Base-by-base conservation (phyloP, 768 basidiomycete species). In the Lentinus tigrinus region DNA sequence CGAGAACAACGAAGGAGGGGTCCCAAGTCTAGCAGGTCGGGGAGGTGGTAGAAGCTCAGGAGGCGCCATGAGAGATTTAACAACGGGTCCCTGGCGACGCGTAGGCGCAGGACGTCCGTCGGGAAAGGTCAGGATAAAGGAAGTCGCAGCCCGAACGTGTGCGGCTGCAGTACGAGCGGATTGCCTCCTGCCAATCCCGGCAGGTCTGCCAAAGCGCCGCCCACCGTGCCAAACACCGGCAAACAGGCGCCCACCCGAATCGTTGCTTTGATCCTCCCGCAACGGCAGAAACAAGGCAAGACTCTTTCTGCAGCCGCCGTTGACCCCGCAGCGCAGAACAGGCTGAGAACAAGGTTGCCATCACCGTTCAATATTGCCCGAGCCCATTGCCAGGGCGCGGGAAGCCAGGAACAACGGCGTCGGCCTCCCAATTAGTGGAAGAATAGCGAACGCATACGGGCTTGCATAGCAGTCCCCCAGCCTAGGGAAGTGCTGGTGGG, bases 181-280 rank as follows among this genome's bases (percentile, higher is more conserved):
- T 49, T 31, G 47, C 28, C n/a, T 11, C 5, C 27, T 49, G 28
- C 47, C 47, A 31, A 31, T 49, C 16, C 9, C 26, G 42, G 31
- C 49, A 40, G n/a, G 36, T 40, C 2, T 39, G 44, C 31, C 54
- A 55, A 55, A 55, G 44, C 8, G 34, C 38, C 43, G 54, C 47
- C 54, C 47, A 55, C 54, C 43, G 34, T 37, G 44, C 21, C 43
- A 55, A 55, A 55, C 24, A 49, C 27, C 4, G 14, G n/a, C 47
- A 49, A 49, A 49, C 47, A 49, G 28, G 24, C 40, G 42, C 39
- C 52, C 40, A 53, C 39, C 17, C 21, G n/a, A 14, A 13, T 39
- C 10, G 14, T 44, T 28, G 21, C 43, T 46, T 46, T 24, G 8
- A 24, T 24, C 43, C 8, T 19, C 43, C 3, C 43, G 31, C 48